Evolutionary conservation across 23 red algal genomes (phyloP), one percentile per base, ranked within the genome.

Genomic region (Chondrus crispus): DNA sequence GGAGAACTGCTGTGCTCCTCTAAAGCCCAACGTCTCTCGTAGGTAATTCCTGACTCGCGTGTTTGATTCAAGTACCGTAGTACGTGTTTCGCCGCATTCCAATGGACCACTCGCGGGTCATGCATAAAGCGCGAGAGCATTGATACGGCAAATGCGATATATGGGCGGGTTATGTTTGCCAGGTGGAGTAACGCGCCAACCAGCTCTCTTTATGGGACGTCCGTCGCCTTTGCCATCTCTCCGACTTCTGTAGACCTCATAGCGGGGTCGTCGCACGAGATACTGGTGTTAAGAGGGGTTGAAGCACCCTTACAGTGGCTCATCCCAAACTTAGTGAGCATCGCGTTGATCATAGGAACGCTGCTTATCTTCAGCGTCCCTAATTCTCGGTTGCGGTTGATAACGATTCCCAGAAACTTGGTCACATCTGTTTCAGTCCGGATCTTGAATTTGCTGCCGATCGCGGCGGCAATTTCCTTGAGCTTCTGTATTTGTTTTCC

Each of bases 21-120:
- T 58, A 32, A 0, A 22, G 7, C 35, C 18, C 9, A 22, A 66
- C 20, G 29, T 51, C 53, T 77, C 1, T 43, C 32, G 44, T 46
- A 89, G 68, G 42, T 38, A 35, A 83, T 64, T 3, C 89, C 89
- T 14, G 53, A 16, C 20, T 72, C 30, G 18, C 20, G 4, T 1
- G 89, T 84, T 22, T 62, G 60, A 49, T 58, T 76, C 22, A 93
- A 37, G 24, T 84, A 85, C 57, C 78, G 54, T 20, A 93, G 40
- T 43, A 93, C 78, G 14, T 64, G 24, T 14, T 93, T 93, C 2
- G 89, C 77, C 4, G 89, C 89, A 11, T 47, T 83, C 62, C 89
- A 93, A 36, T 74, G 89, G 20, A 46, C 14, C 2, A 52, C 42
- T 45, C 28, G 38, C 33, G 38, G 42, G 0, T 13, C 49, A 37